Percentiles rank a stretch among this genome's conserved stretches.
Conservation (phyloP, 441 rosid species). For the Arabidopsis hybrid region DNA sequence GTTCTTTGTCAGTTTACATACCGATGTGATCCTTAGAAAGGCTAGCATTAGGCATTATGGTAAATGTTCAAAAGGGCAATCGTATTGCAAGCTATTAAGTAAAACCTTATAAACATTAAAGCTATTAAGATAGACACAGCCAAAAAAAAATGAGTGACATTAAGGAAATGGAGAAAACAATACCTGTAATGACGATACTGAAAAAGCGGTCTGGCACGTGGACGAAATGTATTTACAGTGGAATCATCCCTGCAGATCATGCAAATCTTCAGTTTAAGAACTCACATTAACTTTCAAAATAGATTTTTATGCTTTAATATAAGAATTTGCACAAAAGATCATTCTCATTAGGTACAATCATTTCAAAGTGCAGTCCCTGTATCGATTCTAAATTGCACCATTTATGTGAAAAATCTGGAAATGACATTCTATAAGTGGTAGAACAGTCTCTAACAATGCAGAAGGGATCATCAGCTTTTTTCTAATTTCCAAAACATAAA, state of each 20-base stretch:
- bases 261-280: constrained; percentile 29
- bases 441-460: constrained; percentile 15
- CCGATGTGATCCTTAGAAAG: constrained; percentile 12
- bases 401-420: constrained; percentile 11
- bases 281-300: constrained; percentile 22
- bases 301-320: constrained; percentile 17
- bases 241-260: constrained; percentile 85
- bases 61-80: constrained; percentile 31
- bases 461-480: constrained; percentile 13
- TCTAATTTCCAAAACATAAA: constrained; percentile 17
- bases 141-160: constrained; percentile 8
- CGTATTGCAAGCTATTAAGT: constrained; percentile 16
- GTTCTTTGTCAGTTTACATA: constrained; percentile 23
- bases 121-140: constrained; percentile 9
- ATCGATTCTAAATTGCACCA: constrained; percentile 25
- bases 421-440: constrained; percentile 8
- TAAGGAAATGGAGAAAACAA: constrained; percentile 14
- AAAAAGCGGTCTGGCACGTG: constrained; percentile 92
- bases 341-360: constrained; percentile 17
- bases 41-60: constrained; percentile 22
- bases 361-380: constrained; percentile 22
- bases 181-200: constrained; percentile 99
- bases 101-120: constrained; percentile 19
- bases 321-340: constrained; percentile 2
- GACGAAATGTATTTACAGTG: constrained; percentile 89